Evolutionary conservation across 1,284 basidiomycete species (phyloP), one percentile per base, ranked within the genome.

Genomic region (Cerrena zonata): DNA sequence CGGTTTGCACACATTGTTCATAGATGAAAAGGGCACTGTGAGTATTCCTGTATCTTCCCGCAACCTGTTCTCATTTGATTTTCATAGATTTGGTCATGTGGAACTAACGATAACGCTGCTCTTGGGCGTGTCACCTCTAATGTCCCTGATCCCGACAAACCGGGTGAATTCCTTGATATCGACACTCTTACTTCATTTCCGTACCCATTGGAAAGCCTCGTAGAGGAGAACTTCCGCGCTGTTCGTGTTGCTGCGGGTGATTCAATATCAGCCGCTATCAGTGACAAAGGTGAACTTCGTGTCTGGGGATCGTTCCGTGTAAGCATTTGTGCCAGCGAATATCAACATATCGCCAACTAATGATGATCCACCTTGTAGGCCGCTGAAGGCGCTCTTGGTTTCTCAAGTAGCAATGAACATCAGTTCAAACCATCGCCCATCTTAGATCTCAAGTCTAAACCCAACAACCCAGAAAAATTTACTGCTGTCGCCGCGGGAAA

Each of bases 221-320:
- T 82, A 21, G 80, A 88, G 47, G 82, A 87, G 58, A 75, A 76
- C 3, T 96, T 94, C 76, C 81, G 89, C 47, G 87, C 92, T 0
- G 89, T 91, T 3, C 78, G 82, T 52, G 77, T 91, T 38, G 86
- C 82, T 34, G 85, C 89, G 22, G 91, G 91, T 12, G 91, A 94
- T 64, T 89, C 83, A 55, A 85, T 90, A 54, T 87, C 84, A 58
- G 85, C 90, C 21, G 91, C 87, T 5, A 73, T 94, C 53, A 86
- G 84, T 53, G 76, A 79, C 52, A 73, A 84, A 44, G 92, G 94
- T 40, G 84, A 89, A 53, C 68, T 95, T 24, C 76, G 86, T 49
- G 88, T 88, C 4, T 96, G 93, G 94, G 94, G 94, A 23, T 86
- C 85, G 50, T 96, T 95, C 76, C 78, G 91, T 43, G 93, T 94